These are phyloP conservation scores for Helicostylum pulchrum DNA, from an alignment of 192 early-diverging fungal genomes.

Conservation along the genomic window DNA sequence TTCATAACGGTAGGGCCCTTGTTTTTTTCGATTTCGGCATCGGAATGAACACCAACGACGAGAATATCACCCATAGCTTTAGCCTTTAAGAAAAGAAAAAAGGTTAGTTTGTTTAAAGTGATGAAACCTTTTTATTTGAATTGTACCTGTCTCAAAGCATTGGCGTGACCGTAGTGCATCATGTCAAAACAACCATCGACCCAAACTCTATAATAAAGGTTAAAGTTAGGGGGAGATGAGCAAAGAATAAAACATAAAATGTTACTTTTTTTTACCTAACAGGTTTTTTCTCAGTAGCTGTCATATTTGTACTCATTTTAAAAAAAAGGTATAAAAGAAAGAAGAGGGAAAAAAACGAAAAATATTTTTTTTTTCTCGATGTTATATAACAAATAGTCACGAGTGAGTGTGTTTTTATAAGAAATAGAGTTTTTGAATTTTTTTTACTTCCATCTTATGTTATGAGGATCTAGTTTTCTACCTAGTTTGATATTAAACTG, in stretches of 20 bases:
- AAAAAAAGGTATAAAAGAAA: background rate
- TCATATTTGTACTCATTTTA: background rate
- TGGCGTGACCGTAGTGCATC: conserved; percentile 97
- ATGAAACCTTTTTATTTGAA: background rate
- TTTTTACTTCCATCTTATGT: conserved; percentile 9
- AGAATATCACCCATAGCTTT: conserved; percentile 93
- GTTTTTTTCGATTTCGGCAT: conserved; percentile 86
- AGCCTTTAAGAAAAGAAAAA: conserved; percentile 49
- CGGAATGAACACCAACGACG: conserved; percentile 95
- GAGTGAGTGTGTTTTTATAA: too few relatives aligned
- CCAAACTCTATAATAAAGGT: conserved; percentile 54
- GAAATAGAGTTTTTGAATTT: too few relatives aligned
- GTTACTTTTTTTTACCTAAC: too few relatives aligned
- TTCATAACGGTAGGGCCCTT: conserved; percentile 98
- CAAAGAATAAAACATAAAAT: too few relatives aligned
- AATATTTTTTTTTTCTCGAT: background rate
- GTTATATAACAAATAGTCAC: too few relatives aligned
- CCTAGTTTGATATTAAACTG: conserved; percentile 18
- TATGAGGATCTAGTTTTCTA: conserved; percentile 7
- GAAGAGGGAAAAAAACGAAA: too few relatives aligned
- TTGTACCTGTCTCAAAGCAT: conserved; percentile 88
- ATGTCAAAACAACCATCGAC: conserved; percentile 97
- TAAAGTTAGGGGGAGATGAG: too few relatives aligned
- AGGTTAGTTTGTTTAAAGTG: background rate
- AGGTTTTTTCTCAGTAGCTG: conserved; percentile 6